Evolutionary conservation across 2,329 filamentous ascomycete species (phyloP).

Genomic region (Trichoderma lentiforme): DNA sequence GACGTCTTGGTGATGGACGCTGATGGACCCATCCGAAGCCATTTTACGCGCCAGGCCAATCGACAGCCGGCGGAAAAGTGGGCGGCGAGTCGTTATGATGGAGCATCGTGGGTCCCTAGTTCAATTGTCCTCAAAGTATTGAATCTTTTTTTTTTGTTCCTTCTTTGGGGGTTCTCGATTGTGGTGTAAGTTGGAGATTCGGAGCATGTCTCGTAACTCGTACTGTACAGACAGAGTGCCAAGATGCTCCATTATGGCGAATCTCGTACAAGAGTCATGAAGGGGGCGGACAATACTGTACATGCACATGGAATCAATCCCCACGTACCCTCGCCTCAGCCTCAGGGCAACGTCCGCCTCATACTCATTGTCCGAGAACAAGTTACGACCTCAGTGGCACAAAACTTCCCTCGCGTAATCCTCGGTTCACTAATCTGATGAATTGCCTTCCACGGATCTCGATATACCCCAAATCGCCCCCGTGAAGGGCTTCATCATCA

Average conservation of each 20-base stretch:
- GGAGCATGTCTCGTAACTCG: neutral
- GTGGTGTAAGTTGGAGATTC: neutral
- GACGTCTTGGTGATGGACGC: conserved; percentile 15
- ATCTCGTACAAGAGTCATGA: neutral
- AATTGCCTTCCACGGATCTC: neutral
- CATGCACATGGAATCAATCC: neutral
- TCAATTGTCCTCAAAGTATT: neutral
- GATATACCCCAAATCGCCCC: neutral
- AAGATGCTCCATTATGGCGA: neutral
- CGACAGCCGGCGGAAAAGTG: neutral
- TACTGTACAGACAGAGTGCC: neutral
- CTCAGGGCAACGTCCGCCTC: neutral
- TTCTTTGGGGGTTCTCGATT: neutral
- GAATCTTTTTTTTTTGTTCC: neutral
- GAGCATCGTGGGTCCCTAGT: conserved; percentile 8
- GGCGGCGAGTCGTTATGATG: neutral
- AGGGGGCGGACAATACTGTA: neutral
- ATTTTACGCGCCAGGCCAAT: neutral
- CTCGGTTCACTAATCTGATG: neutral
- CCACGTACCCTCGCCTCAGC: neutral
- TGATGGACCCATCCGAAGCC: conserved; percentile 10
- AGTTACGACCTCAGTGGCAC: neutral
- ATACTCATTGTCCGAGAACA: neutral
- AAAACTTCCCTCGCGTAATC: neutral
- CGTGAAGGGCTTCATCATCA: neutral